Evolutionary conservation across 176 grass and related monocot genomes (phyloP).

Genomic region (Aegilops tauschii): DNA sequence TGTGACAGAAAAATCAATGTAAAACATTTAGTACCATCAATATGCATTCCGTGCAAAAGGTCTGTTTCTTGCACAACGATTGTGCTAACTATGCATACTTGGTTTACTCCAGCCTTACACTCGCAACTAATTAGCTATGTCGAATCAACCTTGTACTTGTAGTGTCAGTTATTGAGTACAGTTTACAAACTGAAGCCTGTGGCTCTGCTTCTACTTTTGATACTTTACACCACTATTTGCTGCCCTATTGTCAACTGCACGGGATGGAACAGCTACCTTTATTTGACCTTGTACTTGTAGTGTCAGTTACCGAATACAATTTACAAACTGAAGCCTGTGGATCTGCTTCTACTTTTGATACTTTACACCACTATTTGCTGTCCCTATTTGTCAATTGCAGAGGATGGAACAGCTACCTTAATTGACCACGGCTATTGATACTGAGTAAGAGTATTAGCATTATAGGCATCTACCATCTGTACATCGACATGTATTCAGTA

Average conservation of each 20-base stretch:
- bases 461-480: conserved; percentile 9
- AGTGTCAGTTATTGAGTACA: conserved; percentile 6
- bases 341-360: conserved; percentile 13
- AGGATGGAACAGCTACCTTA: conserved; percentile 1
- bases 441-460: not conserved
- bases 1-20: not conserved
- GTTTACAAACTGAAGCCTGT: not conserved
- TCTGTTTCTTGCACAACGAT: not conserved
- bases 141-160: not conserved
- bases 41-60: not conserved
- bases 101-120: not conserved
- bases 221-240: conserved; percentile 26
- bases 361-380: conserved; percentile 19
- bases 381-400: not conserved
- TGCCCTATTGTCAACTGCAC: not conserved
- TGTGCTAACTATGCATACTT: not conserved
- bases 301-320: not conserved
- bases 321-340: not conserved
- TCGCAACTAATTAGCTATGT: not conserved
- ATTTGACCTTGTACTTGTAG: not conserved
- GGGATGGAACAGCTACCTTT: not conserved
- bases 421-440: not conserved
- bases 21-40: not conserved
- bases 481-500: conserved; percentile 15
- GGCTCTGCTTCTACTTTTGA: not conserved